Conservation (phyloP, 148 eudicot species). For the Rhododendron molle region DNA sequence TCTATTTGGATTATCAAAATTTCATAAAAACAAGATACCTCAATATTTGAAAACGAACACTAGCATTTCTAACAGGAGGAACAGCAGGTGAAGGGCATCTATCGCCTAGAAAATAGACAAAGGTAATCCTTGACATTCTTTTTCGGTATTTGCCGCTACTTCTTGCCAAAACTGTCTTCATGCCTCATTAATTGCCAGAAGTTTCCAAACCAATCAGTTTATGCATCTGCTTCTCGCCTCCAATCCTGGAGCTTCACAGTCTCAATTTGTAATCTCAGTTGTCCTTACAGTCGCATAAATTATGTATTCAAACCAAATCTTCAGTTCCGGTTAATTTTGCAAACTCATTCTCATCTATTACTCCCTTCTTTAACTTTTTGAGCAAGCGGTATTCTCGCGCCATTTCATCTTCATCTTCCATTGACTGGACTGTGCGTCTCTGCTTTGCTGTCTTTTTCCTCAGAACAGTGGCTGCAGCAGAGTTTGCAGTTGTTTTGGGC, state of each 20-base stretch:
- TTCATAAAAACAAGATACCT: neutral
- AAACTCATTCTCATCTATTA: constrained; percentile 67
- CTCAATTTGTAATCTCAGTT: neutral
- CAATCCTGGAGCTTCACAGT: neutral
- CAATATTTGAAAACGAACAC: neutral
- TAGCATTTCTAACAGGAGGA: neutral
- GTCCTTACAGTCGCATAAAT: neutral
- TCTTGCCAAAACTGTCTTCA: neutral
- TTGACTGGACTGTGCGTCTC: constrained; percentile 69
- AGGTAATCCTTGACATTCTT: neutral
- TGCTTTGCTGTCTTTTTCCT: constrained; percentile 85
- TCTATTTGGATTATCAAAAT: neutral
- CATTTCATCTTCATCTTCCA: constrained; percentile 81
- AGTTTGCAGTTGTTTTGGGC: constrained; percentile 34
- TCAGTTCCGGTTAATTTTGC: constrained; percentile 79
- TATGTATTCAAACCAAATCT: constrained; percentile 37
- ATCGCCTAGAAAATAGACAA: neutral
- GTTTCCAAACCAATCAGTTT: neutral
- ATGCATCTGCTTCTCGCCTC: neutral
- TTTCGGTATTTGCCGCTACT: neutral
- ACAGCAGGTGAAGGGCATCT: neutral
- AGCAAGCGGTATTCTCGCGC: constrained; percentile 62
- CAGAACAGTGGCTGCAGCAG: constrained; percentile 23
- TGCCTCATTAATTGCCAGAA: neutral
- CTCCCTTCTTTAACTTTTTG: constrained; percentile 78